phyloP scores from a whole-genome alignment of 2,329 filamentous ascomycete genomes.

The Colletotrichum liaoningense region DNA sequence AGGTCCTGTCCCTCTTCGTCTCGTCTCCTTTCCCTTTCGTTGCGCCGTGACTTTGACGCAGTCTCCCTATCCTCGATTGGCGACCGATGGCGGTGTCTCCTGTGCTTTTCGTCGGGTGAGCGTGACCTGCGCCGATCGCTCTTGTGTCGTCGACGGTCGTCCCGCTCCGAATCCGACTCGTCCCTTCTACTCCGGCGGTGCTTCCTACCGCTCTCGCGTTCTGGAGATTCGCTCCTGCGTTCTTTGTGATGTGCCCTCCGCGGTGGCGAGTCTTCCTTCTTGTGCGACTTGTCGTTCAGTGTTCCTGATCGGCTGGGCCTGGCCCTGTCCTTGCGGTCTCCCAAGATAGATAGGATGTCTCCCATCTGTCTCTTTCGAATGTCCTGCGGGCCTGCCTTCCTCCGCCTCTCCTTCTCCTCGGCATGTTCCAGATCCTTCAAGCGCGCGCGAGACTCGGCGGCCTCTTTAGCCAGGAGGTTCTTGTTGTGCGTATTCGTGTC shows the following conservation, averaged over 20 bases:
- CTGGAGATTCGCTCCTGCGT: slow-evolving; percentile 31
- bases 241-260: slow-evolving; percentile 12
- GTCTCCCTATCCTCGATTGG: slow-evolving; percentile 15
- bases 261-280: slow-evolving; percentile 1
- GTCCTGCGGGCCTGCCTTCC: slow-evolving; percentile 59
- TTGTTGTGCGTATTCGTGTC: slow-evolving; percentile 92
- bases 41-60: slow-evolving; percentile 29
- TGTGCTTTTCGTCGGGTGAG: slow-evolving; percentile 44
- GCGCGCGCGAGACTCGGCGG: slow-evolving; percentile 79
- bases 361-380: slow-evolving; percentile 69
- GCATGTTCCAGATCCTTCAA: slow-evolving; percentile 70
- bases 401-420: slow-evolving; percentile 57
- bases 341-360: slow-evolving; percentile 69
- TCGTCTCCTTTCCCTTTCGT: slow-evolving; percentile 28
- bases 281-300: slow-evolving; percentile 19
- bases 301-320: slow-evolving; percentile 32
- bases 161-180: slow-evolving; percentile 24
- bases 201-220: slow-evolving; percentile 6
- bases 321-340: slow-evolving; percentile 45
- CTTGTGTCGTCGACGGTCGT: slow-evolving; percentile 31
- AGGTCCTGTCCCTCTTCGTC: slow-evolving; percentile 20
- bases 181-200: slow-evolving; percentile 17
- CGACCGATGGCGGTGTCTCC: slow-evolving; percentile 47
- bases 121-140: slow-evolving; percentile 41
- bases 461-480: slow-evolving; percentile 85